Percentiles rank a stretch among this genome's conserved stretches.
Conservation (phyloP, 2,329 filamentous ascomycete species). For the Westerdykella sp. region DNA sequence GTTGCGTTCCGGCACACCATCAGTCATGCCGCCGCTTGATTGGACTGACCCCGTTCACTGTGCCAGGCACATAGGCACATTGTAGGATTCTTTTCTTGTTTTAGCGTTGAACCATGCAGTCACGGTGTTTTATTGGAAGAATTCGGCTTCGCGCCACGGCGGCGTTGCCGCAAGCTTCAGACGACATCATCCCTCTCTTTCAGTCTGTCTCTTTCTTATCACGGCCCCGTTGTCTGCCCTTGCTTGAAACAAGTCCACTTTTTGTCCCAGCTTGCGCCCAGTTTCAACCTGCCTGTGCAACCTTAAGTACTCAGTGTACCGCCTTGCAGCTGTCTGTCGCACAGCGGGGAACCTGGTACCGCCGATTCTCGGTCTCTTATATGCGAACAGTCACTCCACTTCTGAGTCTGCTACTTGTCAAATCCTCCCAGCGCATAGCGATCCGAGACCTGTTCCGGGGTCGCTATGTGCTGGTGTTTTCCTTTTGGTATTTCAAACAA, state of each 20-base stretch:
- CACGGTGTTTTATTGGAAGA: conserved; percentile 25
- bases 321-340: conserved; percentile 21
- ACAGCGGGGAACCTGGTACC: conserved; percentile 14
- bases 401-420: conserved; percentile 10
- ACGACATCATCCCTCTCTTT: neutral
- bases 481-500: conserved; percentile 25
- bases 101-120: conserved; percentile 34
- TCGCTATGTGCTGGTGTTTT: conserved; percentile 36
- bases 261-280: conserved; percentile 17
- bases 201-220: conserved; percentile 8
- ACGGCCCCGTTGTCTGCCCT: conserved; percentile 10
- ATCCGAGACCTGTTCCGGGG: conserved; percentile 17
- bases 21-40: conserved; percentile 21
- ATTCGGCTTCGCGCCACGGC: too few relatives aligned
- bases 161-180: too few relatives aligned
- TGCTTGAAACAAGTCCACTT: conserved; percentile 18
- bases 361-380: conserved; percentile 22
- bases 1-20: conserved; percentile 33
- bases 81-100: conserved; percentile 31
- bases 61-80: conserved; percentile 35
- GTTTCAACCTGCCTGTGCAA: conserved; percentile 5
- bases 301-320: conserved; percentile 19
- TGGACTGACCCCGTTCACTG: conserved; percentile 21
- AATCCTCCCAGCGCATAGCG: conserved; percentile 20
- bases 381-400: conserved; percentile 17